Percentiles rank a stretch among this genome's conserved stretches.
These are phyloP conservation scores for Trichosporon sp. DNA, from an alignment of 1,284 basidiomycete species.

Conservation along the genomic window DNA sequence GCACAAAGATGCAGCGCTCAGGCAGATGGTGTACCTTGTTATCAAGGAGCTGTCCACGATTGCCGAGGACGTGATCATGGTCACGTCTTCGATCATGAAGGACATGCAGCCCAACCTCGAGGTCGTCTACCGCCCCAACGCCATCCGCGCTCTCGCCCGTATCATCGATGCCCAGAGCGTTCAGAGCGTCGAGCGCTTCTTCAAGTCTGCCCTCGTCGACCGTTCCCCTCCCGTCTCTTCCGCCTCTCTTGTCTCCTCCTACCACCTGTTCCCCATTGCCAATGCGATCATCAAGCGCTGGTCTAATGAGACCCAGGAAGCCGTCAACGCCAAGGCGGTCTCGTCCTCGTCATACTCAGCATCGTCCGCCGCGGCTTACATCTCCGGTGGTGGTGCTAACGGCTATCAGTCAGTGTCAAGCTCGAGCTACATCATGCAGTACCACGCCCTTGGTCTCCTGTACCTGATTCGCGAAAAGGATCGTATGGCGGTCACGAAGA, in stretches of 20 bases:
- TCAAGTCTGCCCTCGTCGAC: slow-evolving; percentile 98
- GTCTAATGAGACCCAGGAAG: slow-evolving; percentile 98
- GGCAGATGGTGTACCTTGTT: slow-evolving; percentile 97
- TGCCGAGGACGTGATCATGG: slow-evolving; percentile 99
- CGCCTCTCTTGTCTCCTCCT: slow-evolving; percentile 92
- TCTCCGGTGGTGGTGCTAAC: slow-evolving; percentile 29
- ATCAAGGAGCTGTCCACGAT: slow-evolving; percentile 95
- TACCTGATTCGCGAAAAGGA: slow-evolving; percentile 96
- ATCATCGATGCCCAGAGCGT: slow-evolving; percentile 78
- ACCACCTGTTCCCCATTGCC: slow-evolving; percentile 89
- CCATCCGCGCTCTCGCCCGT: slow-evolving; percentile 90
- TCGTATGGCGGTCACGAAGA: slow-evolving; percentile 97
- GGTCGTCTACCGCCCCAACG: slow-evolving; percentile 96
- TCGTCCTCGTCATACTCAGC: slow-evolving; percentile 52
- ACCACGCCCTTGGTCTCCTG: slow-evolving; percentile 90
- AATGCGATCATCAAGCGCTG: slow-evolving; percentile 95
- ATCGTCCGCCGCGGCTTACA: slow-evolving; percentile 55
- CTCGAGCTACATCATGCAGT: slow-evolving; percentile 90
- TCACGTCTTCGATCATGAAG: slow-evolving; percentile 99
- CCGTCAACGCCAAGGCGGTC: slow-evolving; percentile 81
- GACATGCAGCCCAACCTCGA: slow-evolving; percentile 99
- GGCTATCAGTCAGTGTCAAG: slow-evolving; percentile 74
- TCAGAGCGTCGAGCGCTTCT: slow-evolving; percentile 97
- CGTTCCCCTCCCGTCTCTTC: slow-evolving; percentile 92
- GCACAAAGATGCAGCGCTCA: slow-evolving; percentile 94